Conservation (phyloP, 106 monocot genomes). For the Acanthochlamys bracteata region DNA sequence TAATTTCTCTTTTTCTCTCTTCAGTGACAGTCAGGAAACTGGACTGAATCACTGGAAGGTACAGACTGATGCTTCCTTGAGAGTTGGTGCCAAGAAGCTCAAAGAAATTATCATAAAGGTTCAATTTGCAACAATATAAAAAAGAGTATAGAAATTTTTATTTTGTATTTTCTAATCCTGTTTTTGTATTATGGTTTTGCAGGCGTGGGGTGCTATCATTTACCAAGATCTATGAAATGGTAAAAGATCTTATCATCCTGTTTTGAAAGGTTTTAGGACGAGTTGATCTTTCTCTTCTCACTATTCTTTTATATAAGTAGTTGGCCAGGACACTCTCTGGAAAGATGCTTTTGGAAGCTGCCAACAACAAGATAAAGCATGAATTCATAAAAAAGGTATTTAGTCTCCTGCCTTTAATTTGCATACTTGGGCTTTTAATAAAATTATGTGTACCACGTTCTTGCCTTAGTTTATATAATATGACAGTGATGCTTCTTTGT, state of each 20-base stretch:
- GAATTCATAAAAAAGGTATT: slow-evolving; percentile 84
- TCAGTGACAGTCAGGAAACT: slow-evolving; percentile 49
- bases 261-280: background rate
- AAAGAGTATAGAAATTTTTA: background rate
- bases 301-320: slow-evolving; percentile 21
- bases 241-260: slow-evolving; percentile 19
- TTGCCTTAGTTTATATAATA: background rate
- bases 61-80: slow-evolving; percentile 41
- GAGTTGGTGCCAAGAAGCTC: slow-evolving; percentile 65
- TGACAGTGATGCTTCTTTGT: no score
- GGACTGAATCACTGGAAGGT: slow-evolving; percentile 87
- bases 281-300: slow-evolving; percentile 3
- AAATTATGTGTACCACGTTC: background rate
- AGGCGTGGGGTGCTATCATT: slow-evolving; percentile 83
- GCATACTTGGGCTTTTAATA: background rate
- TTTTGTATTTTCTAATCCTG: background rate
- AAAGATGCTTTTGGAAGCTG: slow-evolving; percentile 81
- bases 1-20: slow-evolving; percentile 7
- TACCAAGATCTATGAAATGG: slow-evolving; percentile 67
- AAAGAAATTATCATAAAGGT: slow-evolving; percentile 75
- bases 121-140: background rate
- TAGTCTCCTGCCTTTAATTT: background rate
- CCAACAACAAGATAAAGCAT: slow-evolving; percentile 83
- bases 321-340: slow-evolving; percentile 72
- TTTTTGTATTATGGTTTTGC: slow-evolving; percentile 8